Evolutionary conservation across 208 protist genomes (phyloP).

Genomic region (Tritrichomonas musculus): DNA sequence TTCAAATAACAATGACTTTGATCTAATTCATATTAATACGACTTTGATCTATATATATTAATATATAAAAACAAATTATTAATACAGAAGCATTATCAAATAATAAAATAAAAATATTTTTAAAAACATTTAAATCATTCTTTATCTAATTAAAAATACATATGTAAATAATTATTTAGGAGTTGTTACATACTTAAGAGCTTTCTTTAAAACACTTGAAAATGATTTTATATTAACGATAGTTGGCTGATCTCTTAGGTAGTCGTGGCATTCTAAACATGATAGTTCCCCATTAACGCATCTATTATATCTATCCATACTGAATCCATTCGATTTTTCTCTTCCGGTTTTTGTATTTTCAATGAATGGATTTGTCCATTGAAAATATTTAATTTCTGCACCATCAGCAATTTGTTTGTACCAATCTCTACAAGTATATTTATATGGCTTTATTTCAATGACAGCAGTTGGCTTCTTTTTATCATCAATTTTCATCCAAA

Average conservation of each 20-base stretch:
- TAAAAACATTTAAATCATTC: too few relatives aligned
- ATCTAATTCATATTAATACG: too few relatives aligned
- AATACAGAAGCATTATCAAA: too few relatives aligned
- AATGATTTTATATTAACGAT: background rate
- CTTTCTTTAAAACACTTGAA: background rate
- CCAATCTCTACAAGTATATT: slow-evolving; percentile 24
- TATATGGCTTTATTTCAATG: background rate
- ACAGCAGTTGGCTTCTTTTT: background rate
- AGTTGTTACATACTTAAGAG: background rate
- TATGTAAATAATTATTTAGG: background rate
- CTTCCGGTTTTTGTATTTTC: background rate
- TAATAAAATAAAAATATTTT: too few relatives aligned
- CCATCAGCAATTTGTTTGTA: background rate
- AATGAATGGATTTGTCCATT: background rate
- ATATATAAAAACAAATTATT: too few relatives aligned
- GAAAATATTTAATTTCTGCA: background rate
- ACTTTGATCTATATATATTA: too few relatives aligned
- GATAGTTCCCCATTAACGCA: background rate
- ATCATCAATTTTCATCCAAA: background rate
- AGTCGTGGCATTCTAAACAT: slow-evolving; percentile 1
- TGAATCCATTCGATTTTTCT: background rate
- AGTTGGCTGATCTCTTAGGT: slow-evolving; percentile 10
- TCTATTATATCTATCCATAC: background rate
- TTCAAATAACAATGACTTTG: too few relatives aligned
- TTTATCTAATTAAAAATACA: too few relatives aligned